Evolutionary conservation across 306 rosid genomes (phyloP), one percentile per base, ranked within the genome.

Genomic region (Trifolium pratense): DNA sequence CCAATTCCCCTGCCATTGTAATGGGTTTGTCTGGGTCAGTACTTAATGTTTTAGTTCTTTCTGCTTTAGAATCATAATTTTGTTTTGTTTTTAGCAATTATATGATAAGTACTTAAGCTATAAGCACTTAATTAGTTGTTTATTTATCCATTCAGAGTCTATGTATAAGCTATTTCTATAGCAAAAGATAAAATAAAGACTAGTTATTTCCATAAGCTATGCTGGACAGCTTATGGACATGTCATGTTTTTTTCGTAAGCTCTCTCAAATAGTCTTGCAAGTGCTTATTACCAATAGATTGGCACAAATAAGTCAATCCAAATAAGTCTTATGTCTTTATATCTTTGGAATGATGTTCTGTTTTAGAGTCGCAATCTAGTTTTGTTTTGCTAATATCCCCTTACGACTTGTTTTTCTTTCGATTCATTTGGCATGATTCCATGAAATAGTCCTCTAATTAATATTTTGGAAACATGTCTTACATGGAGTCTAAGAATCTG

Each of bases 11-110:
- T 39, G 29, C 87, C 34, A 70, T 94, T 68, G 95, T 91, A 37
- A 91, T 94, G 98, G 97, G 96, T 73, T 66, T 94, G 78, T 94
- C 98, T 23, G 98, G 97, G 49, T 40, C 39, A 39, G 2, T 42
- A 87, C 59, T 70, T n/a, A n/a, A n/a, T 73, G 4, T 57, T n/a
- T n/a, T n/a, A n/a, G n/a, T 66, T n/a, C n/a, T n/a, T n/a, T 23
- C 12, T 32, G 12, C 73, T 71, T 72, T 39, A 57, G 49, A 42
- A 58, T 61, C 43, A 64, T 21, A 9, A 23, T 75, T 58, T 13
- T 4, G 46, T 51, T 71, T 48, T 48, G 55, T 53, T 53, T 14
- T 51, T 37, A n/a, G 20, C 2, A 37, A 1, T 37, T 37, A 37
- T 37, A 37, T 37, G 42, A 36, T 36, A 37, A 39, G 43, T 2